Percentiles rank a stretch among this genome's conserved stretches.
Evolutionary conservation across 352 stramenopile genomes (phyloP).

Genomic region (Plasmopara viticola): DNA sequence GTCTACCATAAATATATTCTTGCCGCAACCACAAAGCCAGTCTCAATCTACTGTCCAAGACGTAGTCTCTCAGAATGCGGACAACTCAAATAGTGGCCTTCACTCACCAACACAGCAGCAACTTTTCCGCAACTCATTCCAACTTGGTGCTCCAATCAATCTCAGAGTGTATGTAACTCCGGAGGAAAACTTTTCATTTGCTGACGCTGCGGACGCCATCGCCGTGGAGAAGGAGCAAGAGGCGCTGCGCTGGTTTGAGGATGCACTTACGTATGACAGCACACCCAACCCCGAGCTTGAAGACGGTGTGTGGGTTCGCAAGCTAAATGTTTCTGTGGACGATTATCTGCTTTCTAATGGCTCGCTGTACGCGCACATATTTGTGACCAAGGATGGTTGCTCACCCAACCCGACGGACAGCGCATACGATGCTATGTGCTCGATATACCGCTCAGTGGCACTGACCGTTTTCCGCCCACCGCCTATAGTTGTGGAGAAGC

Average conservation of each 20-base stretch:
- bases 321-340: constrained; percentile 73
- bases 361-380: constrained; percentile 82
- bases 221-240: constrained; percentile 39
- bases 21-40: constrained; percentile 9
- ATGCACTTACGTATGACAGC: constrained; percentile 49
- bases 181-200: constrained; percentile 44
- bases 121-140: constrained; percentile 53
- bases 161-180: constrained; percentile 67
- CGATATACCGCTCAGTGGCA: constrained; percentile 49
- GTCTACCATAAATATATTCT: constrained; percentile 37
- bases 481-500: constrained; percentile 66
- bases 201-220: constrained; percentile 17
- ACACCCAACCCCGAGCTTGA: constrained; percentile 39
- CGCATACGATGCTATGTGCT: constrained; percentile 47
- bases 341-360: constrained; percentile 61
- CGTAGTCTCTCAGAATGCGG: constrained; percentile 14
- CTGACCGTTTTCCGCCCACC: constrained; percentile 75
- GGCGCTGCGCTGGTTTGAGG: constrained; percentile 50
- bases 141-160: constrained; percentile 38
- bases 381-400: constrained; percentile 63
- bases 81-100: constrained; percentile 12
- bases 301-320: constrained; percentile 38
- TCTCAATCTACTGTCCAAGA: constrained; percentile 4
- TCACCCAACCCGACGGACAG: constrained; percentile 62
- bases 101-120: constrained; percentile 8